A percentile compares a stretch with the other conserved stretches of the same genome.
phyloP scores from a whole-genome alignment of 805 yeast genomes.

The Spathaspora gorwiae region DNA sequence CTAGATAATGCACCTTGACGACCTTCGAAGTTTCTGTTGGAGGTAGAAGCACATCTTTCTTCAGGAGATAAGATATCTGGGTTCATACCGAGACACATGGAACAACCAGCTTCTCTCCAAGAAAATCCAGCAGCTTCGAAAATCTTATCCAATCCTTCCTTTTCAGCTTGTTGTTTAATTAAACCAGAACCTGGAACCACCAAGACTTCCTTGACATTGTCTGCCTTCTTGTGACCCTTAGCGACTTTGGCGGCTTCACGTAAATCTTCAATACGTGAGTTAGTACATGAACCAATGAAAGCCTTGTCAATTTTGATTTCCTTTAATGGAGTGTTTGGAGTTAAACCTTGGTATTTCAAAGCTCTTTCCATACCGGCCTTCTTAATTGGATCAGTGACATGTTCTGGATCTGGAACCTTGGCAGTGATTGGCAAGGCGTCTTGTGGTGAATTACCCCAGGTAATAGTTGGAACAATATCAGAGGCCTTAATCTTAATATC shows the following conservation, averaged over 20 bases:
- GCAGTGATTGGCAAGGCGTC: conserved; percentile 96
- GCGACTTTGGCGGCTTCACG: conserved; percentile 94
- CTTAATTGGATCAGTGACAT: conserved; percentile 63
- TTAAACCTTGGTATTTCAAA: conserved; percentile 84
- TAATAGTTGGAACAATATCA: conserved; percentile 91
- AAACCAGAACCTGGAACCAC: conserved; percentile 98
- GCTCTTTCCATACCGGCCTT: conserved; percentile 88
- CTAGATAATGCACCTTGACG: conserved; percentile 96
- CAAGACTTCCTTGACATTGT: conserved; percentile 72
- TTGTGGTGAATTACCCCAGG: conserved; percentile 99
- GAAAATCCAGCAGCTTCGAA: conserved; percentile 91
- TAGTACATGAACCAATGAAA: conserved; percentile 97
- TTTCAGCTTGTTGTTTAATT: conserved; percentile 89
- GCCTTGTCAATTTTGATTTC: conserved; percentile 85
- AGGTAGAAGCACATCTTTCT: conserved; percentile 98
- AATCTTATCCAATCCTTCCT: conserved; percentile 88
- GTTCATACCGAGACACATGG: conserved; percentile 99
- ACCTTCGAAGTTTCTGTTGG: conserved; percentile 98
- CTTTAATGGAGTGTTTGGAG: conserved; percentile 72
- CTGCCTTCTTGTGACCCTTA: conserved; percentile 83
- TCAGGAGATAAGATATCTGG: conserved; percentile 93
- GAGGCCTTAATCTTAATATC: conserved; percentile 76
- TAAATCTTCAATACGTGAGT: conserved; percentile 94
- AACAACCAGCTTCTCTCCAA: conserved; percentile 99
- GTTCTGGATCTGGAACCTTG: conserved; percentile 84